Conservation (phyloP, 306 rosid genomes). For the Mimosa pudica region DNA sequence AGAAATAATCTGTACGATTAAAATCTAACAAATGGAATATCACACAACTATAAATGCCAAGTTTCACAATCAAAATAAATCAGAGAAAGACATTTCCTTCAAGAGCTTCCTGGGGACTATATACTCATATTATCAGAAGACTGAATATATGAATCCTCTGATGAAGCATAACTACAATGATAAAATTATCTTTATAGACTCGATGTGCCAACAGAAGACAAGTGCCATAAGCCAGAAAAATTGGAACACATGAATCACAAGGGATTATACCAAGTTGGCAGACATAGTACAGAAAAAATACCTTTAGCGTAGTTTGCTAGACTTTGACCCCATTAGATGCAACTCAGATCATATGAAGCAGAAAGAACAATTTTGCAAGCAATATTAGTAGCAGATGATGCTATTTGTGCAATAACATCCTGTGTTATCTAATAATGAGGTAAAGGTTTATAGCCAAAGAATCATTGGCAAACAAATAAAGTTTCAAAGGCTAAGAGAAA, state of each 20-base stretch:
- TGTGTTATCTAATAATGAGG: conserved; percentile 56
- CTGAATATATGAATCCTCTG: no score
- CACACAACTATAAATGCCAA: not conserved
- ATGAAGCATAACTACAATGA: no score
- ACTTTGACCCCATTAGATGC: conserved; percentile 67
- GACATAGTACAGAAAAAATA: conserved; percentile 1
- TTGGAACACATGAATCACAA: not conserved
- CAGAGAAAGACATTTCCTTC: not conserved
- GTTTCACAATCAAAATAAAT: not conserved
- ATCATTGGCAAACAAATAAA: not conserved
- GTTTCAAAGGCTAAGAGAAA: not conserved
- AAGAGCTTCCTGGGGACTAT: no score
- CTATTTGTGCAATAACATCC: conserved; percentile 65
- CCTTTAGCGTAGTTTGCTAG: conserved; percentile 91
- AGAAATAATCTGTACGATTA: not conserved
- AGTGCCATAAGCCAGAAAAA: conserved; percentile 53
- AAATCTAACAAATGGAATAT: not conserved
- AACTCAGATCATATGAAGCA: conserved; percentile 76
- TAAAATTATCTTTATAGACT: no score
- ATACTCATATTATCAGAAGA: no score
- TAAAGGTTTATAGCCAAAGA: conserved; percentile 13
- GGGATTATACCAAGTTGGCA: not conserved
- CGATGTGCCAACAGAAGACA: no score
- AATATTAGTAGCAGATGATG: conserved; percentile 71
- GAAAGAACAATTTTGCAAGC: conserved; percentile 80